Evolutionary conservation across 805 yeast genomes (phyloP), one percentile per base, ranked within the genome.

Genomic region (Candida nanaspora): DNA sequence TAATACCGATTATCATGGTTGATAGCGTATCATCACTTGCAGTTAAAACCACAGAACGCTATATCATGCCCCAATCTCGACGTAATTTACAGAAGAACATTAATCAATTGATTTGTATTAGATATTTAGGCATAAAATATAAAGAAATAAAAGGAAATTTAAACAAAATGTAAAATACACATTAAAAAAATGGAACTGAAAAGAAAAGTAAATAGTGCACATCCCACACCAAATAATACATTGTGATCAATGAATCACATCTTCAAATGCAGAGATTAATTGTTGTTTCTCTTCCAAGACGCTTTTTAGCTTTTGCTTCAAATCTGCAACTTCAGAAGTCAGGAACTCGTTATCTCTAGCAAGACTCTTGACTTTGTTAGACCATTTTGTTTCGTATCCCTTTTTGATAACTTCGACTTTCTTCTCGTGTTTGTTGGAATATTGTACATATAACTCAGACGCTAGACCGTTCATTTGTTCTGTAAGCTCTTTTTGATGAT

Each of bases 381-480:
- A 62, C 68, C 73, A 76, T 50, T 74, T 77, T 26, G 64, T 61
- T 49, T 78, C 82, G 52, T 74, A 77, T 2, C 76, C 78, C 42
- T 72, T 70, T 54, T 76, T 81, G 51, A 80, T 62, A 26, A 76
- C 72, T 13, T 70, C 69, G 8, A 85, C 82, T 57, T 85, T 85
- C 39, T 75, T 73, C 46, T 80, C 86, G 53, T 86, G 94, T 54
- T 86, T 85, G 38, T 81, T 78, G 2, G 86, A 76, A 53, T 85
- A 85, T 54, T 82, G 88, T 30, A 74, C 68, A 52, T 84, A 84
- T 10, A 85, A 63, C 49, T 80, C 86, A 44, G 78, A 80, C 0
- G 89, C 85, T 36, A 84, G 61, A 46, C 76, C 73, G 46, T 78
- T 77, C 30, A 82, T 60, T 51, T 76, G 72, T 42, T 66, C 67